These are phyloP conservation scores for Forsythia viridissima DNA, from an alignment of 257 asterid genomes.

Conservation along the genomic window DNA sequence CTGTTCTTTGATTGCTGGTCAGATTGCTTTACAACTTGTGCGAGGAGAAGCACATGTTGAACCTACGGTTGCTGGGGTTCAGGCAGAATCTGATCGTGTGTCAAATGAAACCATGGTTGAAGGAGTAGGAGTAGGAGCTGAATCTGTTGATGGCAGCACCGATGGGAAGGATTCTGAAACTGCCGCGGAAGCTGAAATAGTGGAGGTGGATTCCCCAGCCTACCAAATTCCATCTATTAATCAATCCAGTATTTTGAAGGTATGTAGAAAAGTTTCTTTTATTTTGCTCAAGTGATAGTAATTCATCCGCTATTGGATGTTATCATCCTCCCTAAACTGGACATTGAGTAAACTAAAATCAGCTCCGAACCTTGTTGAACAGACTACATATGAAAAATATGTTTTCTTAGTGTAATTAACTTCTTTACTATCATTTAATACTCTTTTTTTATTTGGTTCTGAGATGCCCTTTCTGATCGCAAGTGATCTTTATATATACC, in stretches of 20 bases:
- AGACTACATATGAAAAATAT: not conserved
- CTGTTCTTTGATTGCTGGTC: slow-evolving; percentile 22
- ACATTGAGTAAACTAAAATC: slow-evolving; percentile 5
- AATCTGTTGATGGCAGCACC: slow-evolving; percentile 24
- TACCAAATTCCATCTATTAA: slow-evolving; percentile 35
- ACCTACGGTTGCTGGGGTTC: slow-evolving; percentile 25
- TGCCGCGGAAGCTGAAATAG: slow-evolving; percentile 55
- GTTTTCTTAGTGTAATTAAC: not conserved
- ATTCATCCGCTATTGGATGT: not conserved
- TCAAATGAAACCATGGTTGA: slow-evolving; percentile 30
- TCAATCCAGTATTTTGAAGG: slow-evolving; percentile 37
- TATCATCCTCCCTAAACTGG: not conserved
- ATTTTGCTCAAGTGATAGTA: slow-evolving; percentile 3
- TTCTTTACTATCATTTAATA: not conserved
- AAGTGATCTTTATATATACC: not conserved
- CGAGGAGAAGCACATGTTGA: slow-evolving; percentile 51
- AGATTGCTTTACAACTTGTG: slow-evolving; percentile 93
- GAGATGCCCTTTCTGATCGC: slow-evolving; percentile 5
- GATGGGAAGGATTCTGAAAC: slow-evolving; percentile 33
- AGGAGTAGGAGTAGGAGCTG: slow-evolving; percentile 41
- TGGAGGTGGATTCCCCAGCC: slow-evolving; percentile 28
- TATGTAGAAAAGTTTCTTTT: slow-evolving; percentile 17
- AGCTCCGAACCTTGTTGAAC: not conserved
- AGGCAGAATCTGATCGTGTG: slow-evolving; percentile 33
- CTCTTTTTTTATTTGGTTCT: not conserved